Percentiles rank a stretch among this genome's conserved stretches.
phyloP scores from a whole-genome alignment of 176 grass and related monocot species.

The Oryza nivara region DNA sequence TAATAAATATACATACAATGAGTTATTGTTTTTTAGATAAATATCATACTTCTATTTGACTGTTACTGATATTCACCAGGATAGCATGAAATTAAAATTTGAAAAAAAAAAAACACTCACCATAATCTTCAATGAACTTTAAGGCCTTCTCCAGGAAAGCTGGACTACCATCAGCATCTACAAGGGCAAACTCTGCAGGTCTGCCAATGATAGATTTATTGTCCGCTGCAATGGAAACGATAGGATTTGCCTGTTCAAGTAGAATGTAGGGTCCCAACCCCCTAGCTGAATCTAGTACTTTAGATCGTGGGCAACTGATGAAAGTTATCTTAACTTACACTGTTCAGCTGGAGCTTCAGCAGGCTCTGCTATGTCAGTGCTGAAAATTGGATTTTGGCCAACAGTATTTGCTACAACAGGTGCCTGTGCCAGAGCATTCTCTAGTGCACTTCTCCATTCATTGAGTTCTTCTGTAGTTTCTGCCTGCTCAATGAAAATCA shows the following conservation, averaged over 20 bases:
- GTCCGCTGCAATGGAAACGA: slow-evolving; percentile 53
- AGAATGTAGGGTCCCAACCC: slow-evolving; percentile 24
- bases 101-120: slow-evolving; percentile 44
- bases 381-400: slow-evolving; percentile 89
- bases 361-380: slow-evolving; percentile 55
- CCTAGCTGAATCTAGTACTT: slow-evolving; percentile 8
- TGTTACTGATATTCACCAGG: slow-evolving; percentile 21
- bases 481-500: slow-evolving; percentile 54
- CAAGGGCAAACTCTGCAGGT: slow-evolving; percentile 75
- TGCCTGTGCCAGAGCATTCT: slow-evolving; percentile 85
- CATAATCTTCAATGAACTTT: slow-evolving; percentile 91
- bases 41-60: background rate
- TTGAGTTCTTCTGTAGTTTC: slow-evolving; percentile 90
- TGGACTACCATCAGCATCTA: slow-evolving; percentile 79
- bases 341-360: slow-evolving; percentile 68
- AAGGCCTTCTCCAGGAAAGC: slow-evolving; percentile 97
- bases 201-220: slow-evolving; percentile 74
- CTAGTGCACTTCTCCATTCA: slow-evolving; percentile 93
- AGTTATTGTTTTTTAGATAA: background rate
- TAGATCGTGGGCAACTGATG: slow-evolving; percentile 13
- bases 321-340: slow-evolving; percentile 52
- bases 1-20: slow-evolving; percentile 6
- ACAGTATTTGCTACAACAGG: slow-evolving; percentile 58
- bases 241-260: slow-evolving; percentile 37
- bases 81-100: slow-evolving; percentile 4